phyloP scores from a whole-genome alignment of 2,329 filamentous ascomycete species.

The Chrysosporium keratinophilum region DNA sequence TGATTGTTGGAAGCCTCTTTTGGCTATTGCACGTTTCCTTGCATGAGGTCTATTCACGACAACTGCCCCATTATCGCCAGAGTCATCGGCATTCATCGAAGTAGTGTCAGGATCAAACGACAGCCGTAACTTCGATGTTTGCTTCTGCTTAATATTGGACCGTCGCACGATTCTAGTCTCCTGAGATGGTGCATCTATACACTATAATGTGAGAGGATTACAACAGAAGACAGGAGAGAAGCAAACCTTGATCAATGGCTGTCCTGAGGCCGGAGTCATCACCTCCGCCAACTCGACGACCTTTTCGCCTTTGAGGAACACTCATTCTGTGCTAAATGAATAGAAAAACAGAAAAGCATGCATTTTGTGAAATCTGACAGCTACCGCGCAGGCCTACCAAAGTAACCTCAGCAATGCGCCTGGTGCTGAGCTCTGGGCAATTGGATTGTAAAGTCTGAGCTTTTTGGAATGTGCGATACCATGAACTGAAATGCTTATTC shows the following conservation, averaged over 20 bases:
- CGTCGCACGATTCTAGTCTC: not conserved
- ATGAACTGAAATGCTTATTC: too few relatives aligned
- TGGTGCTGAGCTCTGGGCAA: not conserved
- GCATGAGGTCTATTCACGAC: slow-evolving; percentile 54
- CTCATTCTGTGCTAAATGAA: slow-evolving; percentile 1
- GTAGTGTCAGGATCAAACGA: slow-evolving; percentile 9
- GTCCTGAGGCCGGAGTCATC: not conserved
- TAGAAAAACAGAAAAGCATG: not conserved
- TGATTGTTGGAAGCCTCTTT: slow-evolving; percentile 15
- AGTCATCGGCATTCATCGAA: slow-evolving; percentile 33
- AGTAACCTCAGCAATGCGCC: not conserved
- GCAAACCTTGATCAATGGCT: slow-evolving; percentile 5
- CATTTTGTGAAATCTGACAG: not conserved
- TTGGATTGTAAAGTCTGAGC: not conserved
- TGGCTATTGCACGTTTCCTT: slow-evolving; percentile 52
- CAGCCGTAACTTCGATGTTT: slow-evolving; percentile 11
- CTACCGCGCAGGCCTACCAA: too few relatives aligned
- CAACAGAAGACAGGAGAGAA: not conserved
- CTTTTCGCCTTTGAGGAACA: slow-evolving; percentile 7
- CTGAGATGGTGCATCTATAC: not conserved
- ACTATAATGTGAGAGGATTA: not conserved
- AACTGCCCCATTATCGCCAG: slow-evolving; percentile 44
- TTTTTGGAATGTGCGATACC: too few relatives aligned
- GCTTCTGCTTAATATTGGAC: slow-evolving; percentile 5
- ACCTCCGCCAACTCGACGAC: slow-evolving; percentile 7